These are phyloP conservation scores for Termitomyces sp. DNA, from an alignment of 768 basidiomycete genomes.

Conservation along the genomic window DNA sequence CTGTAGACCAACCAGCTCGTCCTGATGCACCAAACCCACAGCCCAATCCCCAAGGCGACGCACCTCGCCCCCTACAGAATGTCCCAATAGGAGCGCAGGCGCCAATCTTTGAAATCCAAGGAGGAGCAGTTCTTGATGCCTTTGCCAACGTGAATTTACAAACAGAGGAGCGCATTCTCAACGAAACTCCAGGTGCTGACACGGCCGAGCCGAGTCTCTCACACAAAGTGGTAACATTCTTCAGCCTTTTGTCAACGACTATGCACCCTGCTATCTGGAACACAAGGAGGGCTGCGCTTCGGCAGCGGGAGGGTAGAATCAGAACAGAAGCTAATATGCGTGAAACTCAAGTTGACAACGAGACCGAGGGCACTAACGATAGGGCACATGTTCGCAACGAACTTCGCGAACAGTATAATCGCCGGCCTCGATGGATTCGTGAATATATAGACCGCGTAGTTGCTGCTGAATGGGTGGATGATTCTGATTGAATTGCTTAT, in stretches of 20 bases:
- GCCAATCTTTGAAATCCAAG: conserved; percentile 27
- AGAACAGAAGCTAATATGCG: conserved; percentile 60
- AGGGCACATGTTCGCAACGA: conserved; percentile 38
- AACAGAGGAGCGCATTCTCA: conserved; percentile 49
- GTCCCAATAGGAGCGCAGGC: conserved; percentile 13
- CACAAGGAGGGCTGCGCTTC: conserved; percentile 53
- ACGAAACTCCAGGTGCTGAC: conserved; percentile 23
- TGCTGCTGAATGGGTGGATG: conserved; percentile 67
- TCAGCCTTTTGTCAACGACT: conserved; percentile 54
- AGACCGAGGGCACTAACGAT: conserved; percentile 25
- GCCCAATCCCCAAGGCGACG: conserved; percentile 13
- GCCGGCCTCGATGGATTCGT: conserved; percentile 59
- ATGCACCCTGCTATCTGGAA: conserved; percentile 77
- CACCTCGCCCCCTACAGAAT: conserved; percentile 16
- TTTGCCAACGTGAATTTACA: conserved; percentile 57
- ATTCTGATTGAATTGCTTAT: conserved; percentile 43
- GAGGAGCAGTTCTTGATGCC: conserved; percentile 38
- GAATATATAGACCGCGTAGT: conserved; percentile 64
- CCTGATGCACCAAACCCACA: conserved; percentile 10
- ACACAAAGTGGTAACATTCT: conserved; percentile 51
- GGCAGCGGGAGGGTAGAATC: conserved; percentile 61
- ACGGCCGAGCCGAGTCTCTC: conserved; percentile 42
- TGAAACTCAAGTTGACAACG: conserved; percentile 25
- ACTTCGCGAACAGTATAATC: conserved; percentile 44
- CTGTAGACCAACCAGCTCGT: conserved; percentile 4